A percentile compares a stretch with the other conserved stretches of the same genome.
Evolutionary conservation across 345 rosid genomes (phyloP).

Genomic region (Lenwebbia sp.): DNA sequence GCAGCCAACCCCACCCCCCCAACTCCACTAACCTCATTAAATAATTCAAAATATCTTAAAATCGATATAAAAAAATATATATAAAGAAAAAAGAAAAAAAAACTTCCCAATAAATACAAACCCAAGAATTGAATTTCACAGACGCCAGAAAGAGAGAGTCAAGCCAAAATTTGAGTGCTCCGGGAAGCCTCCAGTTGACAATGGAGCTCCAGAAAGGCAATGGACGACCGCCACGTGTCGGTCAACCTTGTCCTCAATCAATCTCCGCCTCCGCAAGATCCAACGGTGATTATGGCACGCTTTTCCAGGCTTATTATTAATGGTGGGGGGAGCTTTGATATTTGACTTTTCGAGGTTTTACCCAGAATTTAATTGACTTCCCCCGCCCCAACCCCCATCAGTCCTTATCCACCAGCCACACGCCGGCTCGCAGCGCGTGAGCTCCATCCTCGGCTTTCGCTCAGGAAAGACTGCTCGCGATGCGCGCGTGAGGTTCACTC

Average conservation of each 20-base stretch:
- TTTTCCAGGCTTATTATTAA: conserved; percentile 16
- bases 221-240: conserved; percentile 16
- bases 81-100: neutral
- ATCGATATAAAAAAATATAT: neutral
- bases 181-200: conserved; percentile 23
- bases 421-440: neutral
- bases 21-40: conserved; percentile 1
- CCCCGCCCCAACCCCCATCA: neutral
- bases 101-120: neutral
- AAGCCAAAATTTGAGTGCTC: conserved; percentile 5
- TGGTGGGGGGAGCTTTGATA: conserved; percentile 1
- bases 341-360: conserved; percentile 22
- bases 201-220: neutral
- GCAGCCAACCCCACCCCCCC: conserved; percentile 11
- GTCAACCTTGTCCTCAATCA: conserved; percentile 1
- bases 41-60: neutral
- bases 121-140: neutral
- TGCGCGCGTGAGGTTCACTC: conserved; percentile 8
- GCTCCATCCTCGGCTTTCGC: neutral
- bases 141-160: neutral
- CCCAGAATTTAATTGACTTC: neutral
- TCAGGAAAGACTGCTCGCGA: neutral
- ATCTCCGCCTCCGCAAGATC: conserved; percentile 14
- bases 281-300: conserved; percentile 37
- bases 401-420: neutral